phyloP scores from a whole-genome alignment of 176 grass and related monocot genomes.

The Paspalum notatum region DNA sequence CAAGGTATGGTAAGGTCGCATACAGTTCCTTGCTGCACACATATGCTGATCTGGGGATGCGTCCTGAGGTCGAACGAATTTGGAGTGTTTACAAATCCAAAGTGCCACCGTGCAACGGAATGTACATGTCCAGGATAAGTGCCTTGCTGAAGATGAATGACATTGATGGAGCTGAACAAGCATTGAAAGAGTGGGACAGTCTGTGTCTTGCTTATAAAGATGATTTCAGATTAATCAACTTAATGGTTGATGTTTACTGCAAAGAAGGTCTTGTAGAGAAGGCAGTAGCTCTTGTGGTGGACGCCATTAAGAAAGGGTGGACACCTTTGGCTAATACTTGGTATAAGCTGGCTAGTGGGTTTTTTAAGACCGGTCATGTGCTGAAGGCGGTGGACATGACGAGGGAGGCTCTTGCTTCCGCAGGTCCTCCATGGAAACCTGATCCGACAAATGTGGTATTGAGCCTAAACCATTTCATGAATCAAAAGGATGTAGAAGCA shows the following conservation, averaged over 20 bases:
- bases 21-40: conserved; percentile 49
- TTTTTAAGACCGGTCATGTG: conserved; percentile 45
- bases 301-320: conserved; percentile 45
- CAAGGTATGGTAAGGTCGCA: conserved; percentile 29
- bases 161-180: conserved; percentile 45
- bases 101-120: conserved; percentile 36
- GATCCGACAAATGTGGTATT: conserved; percentile 41
- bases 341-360: conserved; percentile 58
- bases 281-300: conserved; percentile 58
- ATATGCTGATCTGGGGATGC: conserved; percentile 49
- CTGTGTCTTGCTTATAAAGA: neutral
- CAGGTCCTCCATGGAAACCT: conserved; percentile 44
- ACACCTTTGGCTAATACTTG: conserved; percentile 46
- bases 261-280: conserved; percentile 53
- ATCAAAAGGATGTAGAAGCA: conserved; percentile 61
- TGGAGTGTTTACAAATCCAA: conserved; percentile 49
- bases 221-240: conserved; percentile 48
- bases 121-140: conserved; percentile 65
- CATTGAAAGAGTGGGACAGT: conserved; percentile 58
- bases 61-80: conserved; percentile 39
- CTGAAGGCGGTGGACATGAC: conserved; percentile 57
- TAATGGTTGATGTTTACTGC: conserved; percentile 59
- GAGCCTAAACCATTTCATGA: conserved; percentile 51
- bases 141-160: conserved; percentile 52
- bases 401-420: conserved; percentile 50